phyloP scores from a whole-genome alignment of 306 rosid genomes.

The Fragaria ananassa region DNA sequence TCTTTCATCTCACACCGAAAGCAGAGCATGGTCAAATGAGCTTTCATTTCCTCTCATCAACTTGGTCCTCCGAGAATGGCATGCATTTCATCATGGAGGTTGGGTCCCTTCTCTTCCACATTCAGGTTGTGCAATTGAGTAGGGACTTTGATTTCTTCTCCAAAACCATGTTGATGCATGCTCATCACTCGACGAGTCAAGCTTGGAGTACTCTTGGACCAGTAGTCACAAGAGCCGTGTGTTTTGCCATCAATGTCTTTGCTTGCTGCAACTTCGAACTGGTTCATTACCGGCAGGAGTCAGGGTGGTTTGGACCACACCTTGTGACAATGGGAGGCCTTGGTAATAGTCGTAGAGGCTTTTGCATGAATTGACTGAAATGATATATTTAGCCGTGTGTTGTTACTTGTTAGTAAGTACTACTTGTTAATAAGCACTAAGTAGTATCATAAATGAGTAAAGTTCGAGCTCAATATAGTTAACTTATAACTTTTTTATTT shows the following conservation, averaged over 20 bases:
- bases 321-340: neutral
- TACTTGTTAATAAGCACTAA: too few relatives aligned
- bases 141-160: neutral
- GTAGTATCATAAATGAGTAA: neutral
- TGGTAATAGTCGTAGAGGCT: neutral
- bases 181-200: neutral
- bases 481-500: too few relatives aligned
- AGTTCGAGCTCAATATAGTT: too few relatives aligned
- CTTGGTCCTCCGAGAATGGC: constrained; percentile 61
- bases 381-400: neutral
- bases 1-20: constrained; percentile 48
- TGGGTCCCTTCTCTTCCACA: constrained; percentile 49
- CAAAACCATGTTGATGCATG: constrained; percentile 6
- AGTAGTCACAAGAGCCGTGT: neutral
- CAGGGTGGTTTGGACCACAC: constrained; percentile 2
- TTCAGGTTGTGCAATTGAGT: constrained; percentile 19
- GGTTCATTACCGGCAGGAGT: neutral
- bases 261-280: neutral
- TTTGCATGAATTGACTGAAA: neutral
- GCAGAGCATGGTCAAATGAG: constrained; percentile 52
- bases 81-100: constrained; percentile 54
- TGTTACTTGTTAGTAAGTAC: neutral
- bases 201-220: neutral
- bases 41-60: constrained; percentile 56
- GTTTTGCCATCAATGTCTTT: neutral